Conservation (phyloP, 2,329 filamentous ascomycete species). For the Colletotrichum shisoi region DNA sequence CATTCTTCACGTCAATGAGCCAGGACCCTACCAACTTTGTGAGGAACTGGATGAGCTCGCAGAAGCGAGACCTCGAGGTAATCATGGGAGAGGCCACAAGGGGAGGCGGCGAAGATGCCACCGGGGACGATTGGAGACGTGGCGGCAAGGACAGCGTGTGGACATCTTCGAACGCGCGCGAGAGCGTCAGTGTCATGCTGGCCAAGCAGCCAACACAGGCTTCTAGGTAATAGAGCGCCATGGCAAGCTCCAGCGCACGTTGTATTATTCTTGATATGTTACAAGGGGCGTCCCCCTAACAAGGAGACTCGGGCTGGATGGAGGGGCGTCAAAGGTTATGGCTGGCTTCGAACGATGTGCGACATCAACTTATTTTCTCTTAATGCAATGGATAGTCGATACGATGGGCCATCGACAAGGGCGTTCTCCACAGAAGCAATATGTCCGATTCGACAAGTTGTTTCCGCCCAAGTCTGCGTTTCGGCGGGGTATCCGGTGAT, state of each 20-base stretch:
- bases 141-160: slow-evolving; percentile 64
- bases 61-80: slow-evolving; percentile 88
- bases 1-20: slow-evolving; percentile 80
- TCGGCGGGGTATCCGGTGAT: not conserved
- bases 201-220: slow-evolving; percentile 56
- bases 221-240: slow-evolving; percentile 18
- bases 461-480: not conserved
- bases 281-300: not conserved
- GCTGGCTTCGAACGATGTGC: not conserved
- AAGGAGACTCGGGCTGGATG: not conserved
- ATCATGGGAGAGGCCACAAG: slow-evolving; percentile 82
- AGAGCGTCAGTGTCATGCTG: slow-evolving; percentile 69
- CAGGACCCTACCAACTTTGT: slow-evolving; percentile 86
- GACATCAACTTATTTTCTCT: not conserved
- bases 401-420: not conserved
- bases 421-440: not conserved
- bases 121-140: slow-evolving; percentile 73
- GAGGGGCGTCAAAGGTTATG: slow-evolving; percentile 8
- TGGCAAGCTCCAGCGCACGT: not conserved
- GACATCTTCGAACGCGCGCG: slow-evolving; percentile 65
- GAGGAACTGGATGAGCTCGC: slow-evolving; percentile 85
- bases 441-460: not conserved
- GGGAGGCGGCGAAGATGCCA: slow-evolving; percentile 64
- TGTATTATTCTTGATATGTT: slow-evolving; percentile 1
- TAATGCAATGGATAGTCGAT: slow-evolving; percentile 3